phyloP scores from a whole-genome alignment of 805 yeast species.

The Komagataella pseudopastoris region DNA sequence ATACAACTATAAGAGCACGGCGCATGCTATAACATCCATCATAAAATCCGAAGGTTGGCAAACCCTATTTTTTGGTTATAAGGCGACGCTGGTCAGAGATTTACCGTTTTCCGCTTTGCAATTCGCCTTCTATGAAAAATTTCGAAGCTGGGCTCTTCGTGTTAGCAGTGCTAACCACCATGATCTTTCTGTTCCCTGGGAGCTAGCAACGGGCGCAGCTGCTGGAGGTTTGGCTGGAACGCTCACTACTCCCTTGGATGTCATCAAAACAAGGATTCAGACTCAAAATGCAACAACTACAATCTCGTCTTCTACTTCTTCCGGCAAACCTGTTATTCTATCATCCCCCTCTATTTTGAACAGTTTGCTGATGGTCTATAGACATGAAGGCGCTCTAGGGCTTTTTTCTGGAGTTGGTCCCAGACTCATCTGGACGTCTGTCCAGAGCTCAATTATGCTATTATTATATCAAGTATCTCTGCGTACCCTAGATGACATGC shows the following conservation, averaged over 20 bases:
- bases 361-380: conserved; percentile 45
- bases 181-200: conserved; percentile 44
- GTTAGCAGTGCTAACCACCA: conserved; percentile 16
- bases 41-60: conserved; percentile 55
- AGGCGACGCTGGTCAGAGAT: conserved; percentile 86
- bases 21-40: conserved; percentile 58
- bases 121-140: conserved; percentile 87
- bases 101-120: conserved; percentile 93
- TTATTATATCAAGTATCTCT: conserved; percentile 72
- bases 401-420: conserved; percentile 95
- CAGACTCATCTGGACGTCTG: conserved; percentile 88
- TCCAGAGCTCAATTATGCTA: conserved; percentile 91
- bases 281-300: conserved; percentile 34
- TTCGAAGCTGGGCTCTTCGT: conserved; percentile 45
- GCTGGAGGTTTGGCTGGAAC: conserved; percentile 93
- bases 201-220: conserved; percentile 80
- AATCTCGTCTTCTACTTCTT: background rate
- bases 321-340: conserved; percentile 5
- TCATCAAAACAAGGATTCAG: conserved; percentile 84
- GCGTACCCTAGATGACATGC: conserved; percentile 28
- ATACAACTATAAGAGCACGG: conserved; percentile 69
- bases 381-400: conserved; percentile 64
- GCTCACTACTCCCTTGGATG: conserved; percentile 85
- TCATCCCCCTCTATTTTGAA: conserved; percentile 31
- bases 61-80: conserved; percentile 81